Conservation (phyloP, 176 grass and related monocot species). For the Musa schizocarpa region DNA sequence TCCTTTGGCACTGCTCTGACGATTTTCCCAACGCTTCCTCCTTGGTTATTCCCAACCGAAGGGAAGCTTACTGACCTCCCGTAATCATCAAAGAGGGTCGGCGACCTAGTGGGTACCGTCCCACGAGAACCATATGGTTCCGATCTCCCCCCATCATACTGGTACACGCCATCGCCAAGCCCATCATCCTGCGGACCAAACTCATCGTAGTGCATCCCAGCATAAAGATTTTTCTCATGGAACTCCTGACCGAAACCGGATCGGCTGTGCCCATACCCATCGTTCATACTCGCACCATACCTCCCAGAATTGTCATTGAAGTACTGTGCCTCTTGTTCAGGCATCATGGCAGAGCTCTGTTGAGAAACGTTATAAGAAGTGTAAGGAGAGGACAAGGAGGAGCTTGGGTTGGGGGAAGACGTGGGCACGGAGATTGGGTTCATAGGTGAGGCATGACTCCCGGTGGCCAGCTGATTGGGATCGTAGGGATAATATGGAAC, state of each 20-base stretch:
- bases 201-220: constrained; percentile 3
- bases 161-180: constrained; percentile 57
- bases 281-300: neutral
- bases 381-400: constrained; percentile 35
- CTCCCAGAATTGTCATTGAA: constrained; percentile 4
- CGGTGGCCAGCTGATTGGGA: constrained; percentile 9
- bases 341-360: constrained; percentile 1
- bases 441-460: constrained; percentile 12
- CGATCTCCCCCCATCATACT: constrained; percentile 45
- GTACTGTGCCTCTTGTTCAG: constrained; percentile 1
- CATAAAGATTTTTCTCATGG: constrained; percentile 29
- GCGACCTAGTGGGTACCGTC: constrained; percentile 44
- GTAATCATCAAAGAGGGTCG: constrained; percentile 79
- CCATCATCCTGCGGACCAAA: constrained; percentile 28
- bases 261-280: constrained; percentile 28
- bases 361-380: constrained; percentile 37
- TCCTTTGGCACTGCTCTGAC: constrained; percentile 77
- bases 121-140: constrained; percentile 77
- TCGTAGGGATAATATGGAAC: constrained; percentile 22
- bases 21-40: constrained; percentile 46
- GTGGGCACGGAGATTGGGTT: constrained; percentile 5
- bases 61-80: constrained; percentile 66
- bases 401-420: neutral
- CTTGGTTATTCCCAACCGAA: constrained; percentile 31
- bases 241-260: constrained; percentile 40